Conservation (phyloP, 2,329 filamentous ascomycete species). For the Sphaerulina vaccinii region DNA sequence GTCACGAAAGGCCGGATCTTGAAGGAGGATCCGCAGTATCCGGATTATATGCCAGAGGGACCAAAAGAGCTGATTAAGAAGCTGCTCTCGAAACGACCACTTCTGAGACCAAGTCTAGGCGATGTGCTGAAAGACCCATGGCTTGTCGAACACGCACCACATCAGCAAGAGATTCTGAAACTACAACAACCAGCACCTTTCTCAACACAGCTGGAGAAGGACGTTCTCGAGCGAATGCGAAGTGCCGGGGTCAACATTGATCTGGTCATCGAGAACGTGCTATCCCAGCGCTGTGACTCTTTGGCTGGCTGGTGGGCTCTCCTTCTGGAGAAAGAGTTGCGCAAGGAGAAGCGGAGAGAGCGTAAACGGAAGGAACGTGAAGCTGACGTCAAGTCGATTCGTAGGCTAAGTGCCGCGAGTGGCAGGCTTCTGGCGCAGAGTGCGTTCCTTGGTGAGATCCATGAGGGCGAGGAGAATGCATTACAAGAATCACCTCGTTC, state of each 20-base stretch:
- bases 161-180: slow-evolving; percentile 86
- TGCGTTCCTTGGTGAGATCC: slow-evolving; percentile 71
- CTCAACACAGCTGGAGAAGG: slow-evolving; percentile 81
- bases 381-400: slow-evolving; percentile 72
- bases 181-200: slow-evolving; percentile 79
- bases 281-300: slow-evolving; percentile 84
- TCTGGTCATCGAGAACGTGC: slow-evolving; percentile 87
- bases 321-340: slow-evolving; percentile 88
- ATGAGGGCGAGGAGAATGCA: slow-evolving; percentile 63
- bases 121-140: slow-evolving; percentile 89
- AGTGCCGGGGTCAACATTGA: slow-evolving; percentile 93
- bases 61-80: slow-evolving; percentile 73
- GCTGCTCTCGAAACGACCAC: slow-evolving; percentile 85
- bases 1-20: slow-evolving; percentile 83
- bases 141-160: slow-evolving; percentile 78
- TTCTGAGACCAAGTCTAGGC: slow-evolving; percentile 75
- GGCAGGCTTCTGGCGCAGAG: slow-evolving; percentile 74
- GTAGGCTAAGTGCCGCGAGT: slow-evolving; percentile 84
- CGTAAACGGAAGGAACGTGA: slow-evolving; percentile 83
- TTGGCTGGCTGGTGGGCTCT: slow-evolving; percentile 96
- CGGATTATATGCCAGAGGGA: slow-evolving; percentile 73
- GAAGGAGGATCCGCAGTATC: slow-evolving; percentile 79
- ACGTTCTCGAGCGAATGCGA: slow-evolving; percentile 87
- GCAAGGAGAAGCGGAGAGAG: slow-evolving; percentile 77
- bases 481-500: slow-evolving; percentile 61